Conservation (phyloP, 306 rosid genomes). For the Gillenia trifoliata region DNA sequence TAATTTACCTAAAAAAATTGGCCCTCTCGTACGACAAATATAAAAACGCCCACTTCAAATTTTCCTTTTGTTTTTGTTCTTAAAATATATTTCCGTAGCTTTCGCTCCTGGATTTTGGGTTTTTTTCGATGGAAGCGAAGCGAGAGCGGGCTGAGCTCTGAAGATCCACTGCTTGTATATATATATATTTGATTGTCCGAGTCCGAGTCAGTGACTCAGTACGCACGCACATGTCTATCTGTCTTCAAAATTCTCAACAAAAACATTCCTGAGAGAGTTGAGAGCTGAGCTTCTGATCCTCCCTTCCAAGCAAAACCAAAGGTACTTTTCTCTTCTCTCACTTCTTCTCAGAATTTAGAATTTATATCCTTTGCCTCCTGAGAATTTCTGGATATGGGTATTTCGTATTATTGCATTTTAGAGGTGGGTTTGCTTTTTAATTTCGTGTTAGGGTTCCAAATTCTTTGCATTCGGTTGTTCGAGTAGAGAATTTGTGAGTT, state of each 20-base stretch:
- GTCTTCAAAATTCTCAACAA: slow-evolving; percentile 4
- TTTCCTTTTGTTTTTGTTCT: neutral
- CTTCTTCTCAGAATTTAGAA: neutral
- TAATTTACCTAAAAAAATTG: too few species aligned
- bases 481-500: slow-evolving; percentile 9
- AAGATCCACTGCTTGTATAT: slow-evolving; percentile 31
- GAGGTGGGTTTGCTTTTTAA: slow-evolving; percentile 1
- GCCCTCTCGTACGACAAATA: too few species aligned
- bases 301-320: slow-evolving; percentile 19
- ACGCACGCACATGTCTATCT: neutral
- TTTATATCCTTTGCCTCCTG: neutral
- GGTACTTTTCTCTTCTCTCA: slow-evolving; percentile 29
- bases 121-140: slow-evolving; percentile 30
- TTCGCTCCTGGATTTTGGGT: slow-evolving; percentile 22
- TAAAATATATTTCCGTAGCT: neutral
- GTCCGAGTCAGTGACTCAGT: neutral
- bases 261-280: neutral
- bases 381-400: slow-evolving; percentile 28
- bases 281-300: slow-evolving; percentile 3
- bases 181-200: neutral
- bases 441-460: slow-evolving; percentile 12
- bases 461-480: neutral
- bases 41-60: too few species aligned
- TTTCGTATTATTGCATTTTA: slow-evolving; percentile 12
- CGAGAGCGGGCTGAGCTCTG: slow-evolving; percentile 48